phyloP scores from a whole-genome alignment of 768 basidiomycete genomes.

The Tricholoma sp. region DNA sequence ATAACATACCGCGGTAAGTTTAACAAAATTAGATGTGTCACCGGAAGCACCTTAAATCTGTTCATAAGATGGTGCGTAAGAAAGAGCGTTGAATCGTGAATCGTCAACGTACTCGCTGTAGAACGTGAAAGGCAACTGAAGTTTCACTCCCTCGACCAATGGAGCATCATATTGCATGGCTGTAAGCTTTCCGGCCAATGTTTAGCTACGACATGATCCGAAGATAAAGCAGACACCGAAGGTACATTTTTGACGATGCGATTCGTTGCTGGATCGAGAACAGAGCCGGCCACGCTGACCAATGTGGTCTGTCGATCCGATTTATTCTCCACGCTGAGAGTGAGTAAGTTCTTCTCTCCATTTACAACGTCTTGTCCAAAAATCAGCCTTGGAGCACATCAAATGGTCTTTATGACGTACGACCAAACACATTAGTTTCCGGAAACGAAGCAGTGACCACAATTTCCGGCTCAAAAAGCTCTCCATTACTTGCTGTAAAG shows the following conservation, averaged over 20 bases:
- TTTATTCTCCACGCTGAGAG: conserved; percentile 68
- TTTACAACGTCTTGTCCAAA: conserved; percentile 68
- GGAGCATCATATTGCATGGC: conserved; percentile 45
- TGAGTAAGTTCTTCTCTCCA: conserved; percentile 70
- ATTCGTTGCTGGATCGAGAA: conserved; percentile 61
- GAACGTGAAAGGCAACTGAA: conserved; percentile 69
- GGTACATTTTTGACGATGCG: conserved; percentile 71
- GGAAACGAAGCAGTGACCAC: conserved; percentile 53
- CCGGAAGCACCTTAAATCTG: conserved; percentile 55
- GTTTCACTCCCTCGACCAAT: conserved; percentile 50
- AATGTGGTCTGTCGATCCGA: conserved; percentile 70
- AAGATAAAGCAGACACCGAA: conserved; percentile 1
- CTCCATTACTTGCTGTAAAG: conserved; percentile 21
- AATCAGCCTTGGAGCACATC: conserved; percentile 7
- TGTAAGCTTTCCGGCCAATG: conserved; percentile 43
- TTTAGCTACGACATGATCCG: conserved; percentile 1
- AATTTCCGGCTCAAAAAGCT: conserved; percentile 49
- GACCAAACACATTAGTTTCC: conserved; percentile 70
- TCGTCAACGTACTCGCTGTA: conserved; percentile 68
- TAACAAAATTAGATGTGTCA: background rate
- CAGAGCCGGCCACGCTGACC: conserved; percentile 57
- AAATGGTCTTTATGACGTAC: conserved; percentile 38
- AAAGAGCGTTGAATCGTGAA: background rate
- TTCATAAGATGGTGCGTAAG: conserved; percentile 6
- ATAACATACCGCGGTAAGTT: conserved; percentile 6